phyloP scores from a whole-genome alignment of 2,329 filamentous ascomycete genomes.

The Penicillium polonicum region DNA sequence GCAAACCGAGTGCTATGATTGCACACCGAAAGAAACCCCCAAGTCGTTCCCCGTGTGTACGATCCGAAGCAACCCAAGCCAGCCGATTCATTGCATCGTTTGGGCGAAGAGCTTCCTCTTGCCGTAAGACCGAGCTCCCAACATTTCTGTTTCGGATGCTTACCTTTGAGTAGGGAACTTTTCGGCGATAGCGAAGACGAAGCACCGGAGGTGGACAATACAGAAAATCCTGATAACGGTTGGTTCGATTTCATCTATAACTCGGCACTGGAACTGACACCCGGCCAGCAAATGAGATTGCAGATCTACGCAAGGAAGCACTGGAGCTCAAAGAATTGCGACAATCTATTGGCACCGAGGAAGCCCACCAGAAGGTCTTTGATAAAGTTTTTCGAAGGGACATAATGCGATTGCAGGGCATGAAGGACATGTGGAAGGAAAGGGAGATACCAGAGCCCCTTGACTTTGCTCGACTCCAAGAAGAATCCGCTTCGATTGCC shows the following conservation, averaged over 20 bases:
- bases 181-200: constrained; percentile 91
- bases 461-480: constrained; percentile 62
- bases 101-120: constrained; percentile 98
- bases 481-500: constrained; percentile 53
- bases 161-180: constrained; percentile 60
- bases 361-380: constrained; percentile 79
- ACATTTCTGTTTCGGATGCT: constrained; percentile 15
- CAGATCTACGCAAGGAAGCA: constrained; percentile 79
- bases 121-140: constrained; percentile 51
- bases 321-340: constrained; percentile 80
- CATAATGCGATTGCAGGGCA: constrained; percentile 74
- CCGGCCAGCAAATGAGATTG: constrained; percentile 69
- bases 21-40: constrained; percentile 81
- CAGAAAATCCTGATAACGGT: constrained; percentile 78
- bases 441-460: constrained; percentile 72
- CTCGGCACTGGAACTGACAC: constrained; percentile 19
- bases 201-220: constrained; percentile 72
- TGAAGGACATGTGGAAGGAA: constrained; percentile 96
- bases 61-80: constrained; percentile 91
- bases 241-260: constrained; percentile 18
- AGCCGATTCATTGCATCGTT: constrained; percentile 97
- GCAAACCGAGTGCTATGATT: constrained; percentile 93
- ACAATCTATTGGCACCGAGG: constrained; percentile 71
- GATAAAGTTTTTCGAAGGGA: constrained; percentile 90
- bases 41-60: constrained; percentile 96